Base-by-base conservation (phyloP, 2,329 filamentous ascomycete genomes). In the Emericellopsis cladophorae region DNA sequence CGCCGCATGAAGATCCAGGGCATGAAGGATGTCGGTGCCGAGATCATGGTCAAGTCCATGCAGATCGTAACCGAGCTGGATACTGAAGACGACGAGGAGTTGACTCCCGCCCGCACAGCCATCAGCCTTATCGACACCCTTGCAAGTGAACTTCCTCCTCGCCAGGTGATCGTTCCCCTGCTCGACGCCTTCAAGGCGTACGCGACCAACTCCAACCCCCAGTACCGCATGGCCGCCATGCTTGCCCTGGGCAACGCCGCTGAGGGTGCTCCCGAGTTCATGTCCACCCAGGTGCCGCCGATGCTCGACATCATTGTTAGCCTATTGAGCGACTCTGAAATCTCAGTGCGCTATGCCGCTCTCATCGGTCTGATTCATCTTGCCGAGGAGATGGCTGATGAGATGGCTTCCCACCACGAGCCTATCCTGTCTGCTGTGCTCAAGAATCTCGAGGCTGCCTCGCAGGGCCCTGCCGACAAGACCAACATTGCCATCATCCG, bases 231-330 rank as follows among this genome's bases (percentile, higher is more conserved):
- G 62, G 89, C 90, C 41, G 89, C 85, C 62, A 92, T 96, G 56
- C 73, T 96, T 46, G 83, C 90, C 38, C 75, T 98, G 5, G 90
- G 90, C 44, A 93, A 90, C 68, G 90, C 86, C 51, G 90, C 95
- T 40, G 92, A 96, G 68, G 92, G 92, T 51, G 90, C 92, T 24
- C 92, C 92, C 14, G 92, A 98, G 61, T 98, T 96, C 64, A 88
- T 96, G 55, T 87, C 86, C 48, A 95, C 89, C 16, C 92, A 98
- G 64, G 76, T 96, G 46, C 74, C 82, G 54, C 76, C 82, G 49
- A 83, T 96, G 49, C 77, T 96, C 59, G 92, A 92, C 38, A 72
- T 85, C 51, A 79, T 96, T 44, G 72, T 95, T 43, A 79, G 78
- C 54, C 74, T 96, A 8, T 76, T 98, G 32, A 74, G 87, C 56